Base-by-base conservation (phyloP, 164 flowering plant genomes). In the Sedum album region DNA sequence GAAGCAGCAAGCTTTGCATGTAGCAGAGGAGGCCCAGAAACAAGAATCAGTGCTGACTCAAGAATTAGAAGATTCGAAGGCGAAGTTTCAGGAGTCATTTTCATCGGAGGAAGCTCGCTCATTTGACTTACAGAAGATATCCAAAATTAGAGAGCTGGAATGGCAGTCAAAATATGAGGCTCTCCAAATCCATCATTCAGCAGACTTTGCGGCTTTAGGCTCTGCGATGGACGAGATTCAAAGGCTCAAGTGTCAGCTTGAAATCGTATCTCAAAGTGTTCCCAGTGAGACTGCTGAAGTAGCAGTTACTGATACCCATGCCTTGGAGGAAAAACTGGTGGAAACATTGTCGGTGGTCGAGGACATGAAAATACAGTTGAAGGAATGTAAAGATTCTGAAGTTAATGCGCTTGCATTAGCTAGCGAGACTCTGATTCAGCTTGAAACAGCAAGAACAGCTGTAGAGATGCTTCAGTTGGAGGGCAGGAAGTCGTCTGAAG, bases 21-120 rank as follows among this genome's bases (percentile, higher is more conserved):
- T 90, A 26, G 97, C 91, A n/a, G 94, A 88, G 71, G 91, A 87
- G 31, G 73, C 85, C 60, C 82, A 83, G 77, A 82, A 83, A 72
- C 85, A 88, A 73, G 79, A 88, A 10, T 49, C 62, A 7, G 84
- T 73, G 61, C 35, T 90, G 71, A 79, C 89, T 38, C 68, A 67
- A 25, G 81, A 88, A 76, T 81, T 86, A 6, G 88, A 87, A 60
- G 90, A 84, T 36, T 80, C 90, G 6, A 81, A 88, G 67, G 72
- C 73, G 70, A 84, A 83, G 72, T 76, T 88, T 71, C 61, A 73
- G 31, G 86, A 82, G 28, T 73, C 75, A 9, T 79, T 84, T 67
- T 76, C 76, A 65, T 68, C 87, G 57, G 85, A 85, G 71, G 90
- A 88, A 70, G 70, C 76, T 51, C 79, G 69, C 42, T 69, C 74